Evolutionary conservation across 2,329 filamentous ascomycete genomes (phyloP), one percentile per base, ranked within the genome.

Genomic region (Colletotrichum sp.): DNA sequence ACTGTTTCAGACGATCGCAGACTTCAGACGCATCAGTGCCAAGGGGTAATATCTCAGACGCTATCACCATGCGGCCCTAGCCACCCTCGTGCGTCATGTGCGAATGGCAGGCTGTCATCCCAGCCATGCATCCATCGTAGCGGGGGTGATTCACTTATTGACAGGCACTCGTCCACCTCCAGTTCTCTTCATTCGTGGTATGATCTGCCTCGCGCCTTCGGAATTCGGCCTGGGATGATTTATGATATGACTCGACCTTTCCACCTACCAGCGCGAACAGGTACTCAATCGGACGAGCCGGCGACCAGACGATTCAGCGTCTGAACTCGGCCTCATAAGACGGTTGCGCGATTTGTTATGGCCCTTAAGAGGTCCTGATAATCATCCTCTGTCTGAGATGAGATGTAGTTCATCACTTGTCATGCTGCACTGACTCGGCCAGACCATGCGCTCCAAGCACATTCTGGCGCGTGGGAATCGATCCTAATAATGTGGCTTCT

Each of bases 1-100:
- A 24, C 54, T 34, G 71, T 73, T 73, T 73, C 71, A 73, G 67
- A 70, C 27, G 43, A 73, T 71, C 55, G 34, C 24, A 73, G 67
- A 66, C 67, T 73, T 71, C 71, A 73, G 71, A 73, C 71, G 67
- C 71, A 73, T 66, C 38, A 66, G 51, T 62, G 61, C 67, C 55
- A 43, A 64, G 65, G 27, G 51, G 58, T 29, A 18, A 58, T n/a
- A 58, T 34, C 57, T 64, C 65, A 58, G 65, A 69, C 58, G 15
- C 51, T 15, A 47, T 69, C 66, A 38, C 66, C n/a, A 43, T 43
- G 61, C 27, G 67, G 58, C 29, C 71, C 16, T 57, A 47, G 67
- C 61, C 61, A 73, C 27, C 62, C 71, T 62, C 31, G 67, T 9
- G 29, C 62, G 38, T 54, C 38, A 57, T 66, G 18, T 69, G 31